Base-by-base conservation (phyloP, 2,329 filamentous ascomycete genomes). In the Dothideomycetes sp. region DNA sequence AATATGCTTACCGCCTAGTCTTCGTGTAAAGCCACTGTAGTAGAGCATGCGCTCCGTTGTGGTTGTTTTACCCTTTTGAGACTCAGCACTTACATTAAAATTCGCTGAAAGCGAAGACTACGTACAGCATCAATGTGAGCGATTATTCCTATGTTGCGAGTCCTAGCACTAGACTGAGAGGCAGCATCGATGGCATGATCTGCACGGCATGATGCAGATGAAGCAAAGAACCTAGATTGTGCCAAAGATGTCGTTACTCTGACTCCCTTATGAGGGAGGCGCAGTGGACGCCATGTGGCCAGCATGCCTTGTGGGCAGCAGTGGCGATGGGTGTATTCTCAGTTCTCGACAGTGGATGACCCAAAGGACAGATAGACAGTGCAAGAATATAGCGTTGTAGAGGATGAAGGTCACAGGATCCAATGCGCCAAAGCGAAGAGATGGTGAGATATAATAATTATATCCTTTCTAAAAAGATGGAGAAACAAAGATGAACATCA, bases 11-110 rank as follows among this genome's bases (percentile, higher is more conserved):
- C 72, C 70, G 65, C 91, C 91, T 54, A 95, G 78, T 59, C 88
- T 73, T 48, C 84, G 73, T 8, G 88, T 94, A 46, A 88, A 79
- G 36, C 91, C 89, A 58, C 86, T 93, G 55, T 95, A 94, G 57
- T 87, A 96, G 54, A 98, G 81, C 89, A 96, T 96, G 43, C 91
- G 87, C 76, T 98, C 91, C 3, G 91, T 96, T 0, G 91, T 98
- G 0, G 91, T 96, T 1, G 91, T 98, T 69, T 98, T 98, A 7
- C 91, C 91, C 72, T 76, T 41, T 51, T 31, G 16, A 2, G 2
- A 15, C 12, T 56, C 38, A 31, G 45, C 38, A 34, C 30, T 16
- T 39, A 35, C 16, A 38, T 27, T 40, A n/a, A n/a, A n/a, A n/a
- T 10, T 14, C 5, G 9, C n/a, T 7, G 19, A 19, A 22, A 15